phyloP scores from a whole-genome alignment of 495 filamentous ascomycete genomes.

The Penicillium riverlandense region DNA sequence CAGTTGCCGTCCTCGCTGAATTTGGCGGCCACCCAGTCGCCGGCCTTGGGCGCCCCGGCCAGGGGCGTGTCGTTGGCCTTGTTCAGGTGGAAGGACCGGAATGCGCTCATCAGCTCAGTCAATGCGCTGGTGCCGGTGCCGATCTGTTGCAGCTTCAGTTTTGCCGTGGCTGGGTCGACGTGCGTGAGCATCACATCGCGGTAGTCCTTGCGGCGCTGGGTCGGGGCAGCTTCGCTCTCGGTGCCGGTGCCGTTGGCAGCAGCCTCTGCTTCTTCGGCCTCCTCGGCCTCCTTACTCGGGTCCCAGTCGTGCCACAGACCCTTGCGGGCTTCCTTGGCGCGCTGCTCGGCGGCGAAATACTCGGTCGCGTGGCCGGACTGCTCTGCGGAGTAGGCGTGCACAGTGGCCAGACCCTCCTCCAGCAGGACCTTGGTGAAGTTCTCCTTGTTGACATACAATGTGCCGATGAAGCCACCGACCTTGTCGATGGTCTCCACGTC shows the following conservation, averaged over 20 bases:
- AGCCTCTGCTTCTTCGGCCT: slow-evolving; percentile 41
- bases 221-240: slow-evolving; percentile 33
- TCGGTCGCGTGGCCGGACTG: slow-evolving; percentile 85
- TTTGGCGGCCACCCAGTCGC: slow-evolving; percentile 81
- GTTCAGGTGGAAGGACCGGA: slow-evolving; percentile 79
- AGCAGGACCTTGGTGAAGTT: slow-evolving; percentile 92
- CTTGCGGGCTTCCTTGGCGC: slow-evolving; percentile 79
- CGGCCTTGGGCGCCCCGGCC: slow-evolving; percentile 74
- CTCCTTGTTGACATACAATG: slow-evolving; percentile 88
- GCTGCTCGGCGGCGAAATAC: slow-evolving; percentile 78
- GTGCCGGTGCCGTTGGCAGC: slow-evolving; percentile 38
- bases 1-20: slow-evolving; percentile 84
- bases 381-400: slow-evolving; percentile 92
- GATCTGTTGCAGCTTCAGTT: slow-evolving; percentile 82
- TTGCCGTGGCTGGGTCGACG: slow-evolving; percentile 63
- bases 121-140: slow-evolving; percentile 75
- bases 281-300: slow-evolving; percentile 63
- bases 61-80: slow-evolving; percentile 63
- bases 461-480: slow-evolving; percentile 94
- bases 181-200: slow-evolving; percentile 87
- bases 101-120: slow-evolving; percentile 77
- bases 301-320: slow-evolving; percentile 93
- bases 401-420: slow-evolving; percentile 86
- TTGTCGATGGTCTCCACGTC: slow-evolving; percentile 94
- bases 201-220: slow-evolving; percentile 69